phyloP scores from a whole-genome alignment of 2,329 filamentous ascomycete species.

The Colletotrichum eleusines region DNA sequence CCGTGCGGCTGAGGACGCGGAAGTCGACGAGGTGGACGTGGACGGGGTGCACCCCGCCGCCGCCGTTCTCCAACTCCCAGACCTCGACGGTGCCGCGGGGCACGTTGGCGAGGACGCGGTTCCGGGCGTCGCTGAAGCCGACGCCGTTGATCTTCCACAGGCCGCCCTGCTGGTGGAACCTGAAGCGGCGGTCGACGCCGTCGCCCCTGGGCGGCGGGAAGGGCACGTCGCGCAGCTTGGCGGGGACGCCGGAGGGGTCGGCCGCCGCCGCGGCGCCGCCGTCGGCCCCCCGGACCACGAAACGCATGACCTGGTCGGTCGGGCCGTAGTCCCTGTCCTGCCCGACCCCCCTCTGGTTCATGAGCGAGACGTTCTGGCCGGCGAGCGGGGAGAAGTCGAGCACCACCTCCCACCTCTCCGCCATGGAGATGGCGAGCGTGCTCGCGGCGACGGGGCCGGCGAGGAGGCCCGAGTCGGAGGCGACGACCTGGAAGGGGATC shows the following conservation, averaged over 20 bases:
- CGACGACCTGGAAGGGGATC: slow-evolving; percentile 65
- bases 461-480: slow-evolving; percentile 65
- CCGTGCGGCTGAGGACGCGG: slow-evolving; percentile 62
- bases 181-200: slow-evolving; percentile 58
- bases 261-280: slow-evolving; percentile 45
- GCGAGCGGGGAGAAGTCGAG: slow-evolving; percentile 65
- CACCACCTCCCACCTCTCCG: slow-evolving; percentile 69
- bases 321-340: slow-evolving; percentile 62
- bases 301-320: slow-evolving; percentile 65
- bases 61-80: slow-evolving; percentile 63
- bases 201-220: slow-evolving; percentile 51
- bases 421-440: slow-evolving; percentile 62
- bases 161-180: slow-evolving; percentile 58
- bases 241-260: slow-evolving; percentile 53
- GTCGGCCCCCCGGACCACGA: slow-evolving; percentile 59
- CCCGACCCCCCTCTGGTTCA: slow-evolving; percentile 51
- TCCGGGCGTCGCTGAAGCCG: slow-evolving; percentile 58
- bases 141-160: slow-evolving; percentile 66
- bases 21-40: slow-evolving; percentile 72
- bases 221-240: slow-evolving; percentile 52
- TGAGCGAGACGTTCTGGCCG: slow-evolving; percentile 60
- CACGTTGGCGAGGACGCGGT: slow-evolving; percentile 62
- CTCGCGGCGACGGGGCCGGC: slow-evolving; percentile 56
- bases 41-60: slow-evolving; percentile 64
- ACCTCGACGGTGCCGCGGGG: slow-evolving; percentile 60